A percentile compares a stretch with the other conserved stretches of the same genome.
phyloP scores from a whole-genome alignment of 202 grass and related monocot species.

The Dendrocalamus latiflorus region DNA sequence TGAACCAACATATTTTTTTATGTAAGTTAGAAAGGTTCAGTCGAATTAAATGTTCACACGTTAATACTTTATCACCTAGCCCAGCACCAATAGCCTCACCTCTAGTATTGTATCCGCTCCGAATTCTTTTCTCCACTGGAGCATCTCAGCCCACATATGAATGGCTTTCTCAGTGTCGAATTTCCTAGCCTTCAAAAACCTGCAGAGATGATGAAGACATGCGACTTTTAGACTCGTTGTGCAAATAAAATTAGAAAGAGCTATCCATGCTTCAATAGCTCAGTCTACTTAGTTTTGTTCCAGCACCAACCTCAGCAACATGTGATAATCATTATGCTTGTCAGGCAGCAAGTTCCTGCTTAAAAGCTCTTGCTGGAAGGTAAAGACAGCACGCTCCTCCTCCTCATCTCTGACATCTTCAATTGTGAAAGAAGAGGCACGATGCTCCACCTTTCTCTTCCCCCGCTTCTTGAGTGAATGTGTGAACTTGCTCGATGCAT shows the following conservation, averaged over 20 bases:
- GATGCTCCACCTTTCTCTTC: constrained; percentile 60
- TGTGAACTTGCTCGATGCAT: constrained; percentile 78
- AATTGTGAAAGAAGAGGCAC: constrained; percentile 62
- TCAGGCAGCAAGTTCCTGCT: constrained; percentile 65
- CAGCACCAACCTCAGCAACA: constrained; percentile 68
- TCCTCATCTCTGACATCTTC: constrained; percentile 90
- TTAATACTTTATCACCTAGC: neutral
- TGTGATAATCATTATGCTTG: constrained; percentile 84
- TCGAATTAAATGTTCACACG: neutral
- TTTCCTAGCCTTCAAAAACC: constrained; percentile 97
- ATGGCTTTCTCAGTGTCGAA: constrained; percentile 80
- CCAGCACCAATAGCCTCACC: constrained; percentile 34
- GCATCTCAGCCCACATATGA: constrained; percentile 96
- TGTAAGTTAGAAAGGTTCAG: neutral
- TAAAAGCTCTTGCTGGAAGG: constrained; percentile 83
- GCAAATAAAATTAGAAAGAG: neutral
- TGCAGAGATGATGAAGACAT: constrained; percentile 12
- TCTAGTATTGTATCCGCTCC: constrained; percentile 73
- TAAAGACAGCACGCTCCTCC: constrained; percentile 77
- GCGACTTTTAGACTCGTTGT: neutral
- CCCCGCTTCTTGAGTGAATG: constrained; percentile 93
- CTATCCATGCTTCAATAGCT: neutral
- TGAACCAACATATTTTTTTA: neutral
- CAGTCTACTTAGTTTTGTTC: neutral
- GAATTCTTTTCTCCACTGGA: constrained; percentile 94